Conservation (phyloP, 1,284 basidiomycete species). For the Filobasidium uniguttulatum region DNA sequence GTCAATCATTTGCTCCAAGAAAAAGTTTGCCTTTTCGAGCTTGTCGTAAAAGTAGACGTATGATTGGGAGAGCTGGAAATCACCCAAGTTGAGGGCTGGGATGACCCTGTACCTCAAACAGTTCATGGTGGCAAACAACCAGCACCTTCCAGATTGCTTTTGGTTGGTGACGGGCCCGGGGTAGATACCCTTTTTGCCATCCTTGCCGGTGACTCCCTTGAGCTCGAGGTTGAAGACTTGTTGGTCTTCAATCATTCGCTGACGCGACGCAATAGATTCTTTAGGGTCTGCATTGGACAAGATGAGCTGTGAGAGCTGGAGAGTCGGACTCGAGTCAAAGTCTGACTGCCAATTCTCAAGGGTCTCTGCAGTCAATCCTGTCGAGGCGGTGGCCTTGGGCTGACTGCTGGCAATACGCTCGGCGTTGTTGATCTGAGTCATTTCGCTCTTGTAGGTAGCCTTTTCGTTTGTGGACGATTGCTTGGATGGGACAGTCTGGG, state of each 20-base stretch:
- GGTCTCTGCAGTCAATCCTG: slow-evolving; percentile 47
- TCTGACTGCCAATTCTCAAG: slow-evolving; percentile 53
- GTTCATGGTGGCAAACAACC: slow-evolving; percentile 85
- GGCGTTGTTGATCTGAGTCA: background rate
- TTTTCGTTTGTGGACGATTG: no score
- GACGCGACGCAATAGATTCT: slow-evolving; percentile 51
- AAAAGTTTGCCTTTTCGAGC: slow-evolving; percentile 89
- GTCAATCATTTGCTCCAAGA: slow-evolving; percentile 61
- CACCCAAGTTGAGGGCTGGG: slow-evolving; percentile 67
- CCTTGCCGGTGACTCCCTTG: slow-evolving; percentile 43
- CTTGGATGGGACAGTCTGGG: no score
- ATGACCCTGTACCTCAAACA: slow-evolving; percentile 69
- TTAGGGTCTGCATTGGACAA: slow-evolving; percentile 61
- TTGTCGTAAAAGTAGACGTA: slow-evolving; percentile 93
- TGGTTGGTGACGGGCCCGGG: slow-evolving; percentile 74
- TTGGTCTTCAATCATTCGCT: slow-evolving; percentile 50
- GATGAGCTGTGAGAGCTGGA: slow-evolving; percentile 64
- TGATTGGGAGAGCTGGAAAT: slow-evolving; percentile 75
- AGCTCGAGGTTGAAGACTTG: slow-evolving; percentile 76
- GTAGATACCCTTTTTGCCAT: slow-evolving; percentile 23
- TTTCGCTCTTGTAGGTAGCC: no score
- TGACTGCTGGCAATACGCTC: background rate
- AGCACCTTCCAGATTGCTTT: slow-evolving; percentile 73
- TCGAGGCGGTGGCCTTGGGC: slow-evolving; percentile 36
- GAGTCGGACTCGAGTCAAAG: slow-evolving; percentile 46